Evolutionary conservation across 2,329 filamentous ascomycete species (phyloP), one percentile per base, ranked within the genome.

Genomic region (Phialophora expanda): DNA sequence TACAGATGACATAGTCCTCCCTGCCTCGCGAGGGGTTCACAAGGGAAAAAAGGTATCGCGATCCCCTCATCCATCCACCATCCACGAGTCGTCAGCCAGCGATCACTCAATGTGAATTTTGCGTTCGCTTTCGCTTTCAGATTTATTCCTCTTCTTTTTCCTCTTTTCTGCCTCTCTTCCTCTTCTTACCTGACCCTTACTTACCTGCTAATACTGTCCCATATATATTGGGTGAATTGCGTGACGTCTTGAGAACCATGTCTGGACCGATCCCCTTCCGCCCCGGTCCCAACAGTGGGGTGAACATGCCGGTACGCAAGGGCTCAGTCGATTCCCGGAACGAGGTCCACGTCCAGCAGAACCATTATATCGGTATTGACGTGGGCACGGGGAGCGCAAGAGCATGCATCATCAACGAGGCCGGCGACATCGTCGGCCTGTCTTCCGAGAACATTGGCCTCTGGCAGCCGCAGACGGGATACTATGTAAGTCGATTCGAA

Each of bases 341-440:
- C 73, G 84, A 87, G 72, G 78, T 88, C 60, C 81, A 81, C 65
- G 80, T 84, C 48, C 83, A 85, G 66, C 77, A 83, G 70, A 84
- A 87, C 73, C 85, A 89, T 74, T 89, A 86, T 76, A 88, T 98
- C 75, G 94, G 94, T 67, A 92, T 99, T 73, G 95, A 99, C 81
- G 94, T 99, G 58, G 95, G 95, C 60, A 99, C 95, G 22, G 95
- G 95, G 63, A 97, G 92, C 77, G 95, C 94, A 46, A 88, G 95
- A 76, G 95, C 95, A 62, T 98, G 95, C 79, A 92, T 99, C 76
- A 97, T 99, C 79, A 92, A 98, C 77, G 86, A 89, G 68, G 89
- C 90, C 48, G 95, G 95, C 61, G 92, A 97, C 75, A 98, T 99
- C 79, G 86, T 90, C 38, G 82, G 81, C 28, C 71, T 93, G 70